Evolutionary conservation across 768 basidiomycete species (phyloP).

Genomic region (Russula virescens): DNA sequence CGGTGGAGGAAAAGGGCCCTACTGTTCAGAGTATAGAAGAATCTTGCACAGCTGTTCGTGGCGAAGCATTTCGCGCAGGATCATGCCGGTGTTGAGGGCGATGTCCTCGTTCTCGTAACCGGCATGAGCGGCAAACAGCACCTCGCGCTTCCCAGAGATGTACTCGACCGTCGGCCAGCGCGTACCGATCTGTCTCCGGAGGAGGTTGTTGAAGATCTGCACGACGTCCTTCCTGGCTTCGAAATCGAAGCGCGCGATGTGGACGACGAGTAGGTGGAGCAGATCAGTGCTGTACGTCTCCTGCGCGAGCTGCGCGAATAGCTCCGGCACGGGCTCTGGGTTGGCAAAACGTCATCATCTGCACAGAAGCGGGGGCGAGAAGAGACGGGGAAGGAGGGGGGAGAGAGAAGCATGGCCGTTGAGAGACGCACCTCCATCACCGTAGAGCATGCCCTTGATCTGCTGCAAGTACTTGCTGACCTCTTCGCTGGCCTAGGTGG

Average conservation of each 20-base stretch:
- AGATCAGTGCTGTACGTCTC: constrained; percentile 93
- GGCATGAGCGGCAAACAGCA: constrained; percentile 77
- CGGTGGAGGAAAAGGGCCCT: constrained; percentile 32
- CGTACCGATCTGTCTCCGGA: constrained; percentile 86
- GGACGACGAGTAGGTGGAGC: constrained; percentile 69
- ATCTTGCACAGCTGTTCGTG: constrained; percentile 90
- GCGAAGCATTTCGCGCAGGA: constrained; percentile 92
- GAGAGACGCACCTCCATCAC: constrained; percentile 68
- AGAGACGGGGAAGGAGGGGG: background rate
- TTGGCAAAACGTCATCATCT: background rate
- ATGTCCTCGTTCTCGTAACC: constrained; percentile 96
- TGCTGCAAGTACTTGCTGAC: constrained; percentile 85
- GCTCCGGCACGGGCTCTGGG: constrained; percentile 78
- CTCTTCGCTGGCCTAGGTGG: constrained; percentile 77
- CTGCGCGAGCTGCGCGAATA: constrained; percentile 91
- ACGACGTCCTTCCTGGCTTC: constrained; percentile 86
- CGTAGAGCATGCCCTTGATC: constrained; percentile 81
- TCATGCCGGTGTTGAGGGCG: constrained; percentile 96
- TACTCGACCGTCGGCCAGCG: constrained; percentile 98
- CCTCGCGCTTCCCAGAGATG: constrained; percentile 66
- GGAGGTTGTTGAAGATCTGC: constrained; percentile 84
- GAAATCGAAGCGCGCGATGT: constrained; percentile 87
- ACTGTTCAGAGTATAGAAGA: constrained; percentile 91
- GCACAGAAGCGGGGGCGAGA: background rate
- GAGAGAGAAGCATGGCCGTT: background rate